Conservation (phyloP, 2,329 filamentous ascomycete genomes). For the Coniochaeta pulveracea region DNA sequence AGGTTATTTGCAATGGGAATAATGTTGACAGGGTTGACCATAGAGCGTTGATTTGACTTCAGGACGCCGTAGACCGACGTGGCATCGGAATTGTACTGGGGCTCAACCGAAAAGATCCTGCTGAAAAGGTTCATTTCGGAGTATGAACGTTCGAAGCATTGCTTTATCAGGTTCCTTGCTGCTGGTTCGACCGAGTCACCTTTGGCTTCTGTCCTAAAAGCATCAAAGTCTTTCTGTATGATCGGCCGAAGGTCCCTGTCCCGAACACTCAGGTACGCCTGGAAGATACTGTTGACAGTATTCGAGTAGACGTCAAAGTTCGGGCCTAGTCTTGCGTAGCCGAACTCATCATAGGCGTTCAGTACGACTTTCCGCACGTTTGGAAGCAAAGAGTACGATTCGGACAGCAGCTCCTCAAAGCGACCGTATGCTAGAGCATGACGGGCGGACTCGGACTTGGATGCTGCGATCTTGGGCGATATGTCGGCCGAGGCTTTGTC, state of each 20-base stretch:
- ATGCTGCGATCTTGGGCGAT: conserved; percentile 38
- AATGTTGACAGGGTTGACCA: conserved; percentile 44
- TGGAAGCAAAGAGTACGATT: conserved; percentile 42
- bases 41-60: conserved; percentile 35
- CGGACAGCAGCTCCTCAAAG: conserved; percentile 45
- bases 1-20: conserved; percentile 36
- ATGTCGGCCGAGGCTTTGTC: conserved; percentile 44
- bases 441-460: conserved; percentile 46
- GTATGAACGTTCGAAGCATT: conserved; percentile 46
- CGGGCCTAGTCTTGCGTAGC: conserved; percentile 29
- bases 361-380: conserved; percentile 42
- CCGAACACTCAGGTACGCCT: conserved; percentile 38
- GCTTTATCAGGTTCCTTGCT: conserved; percentile 46
- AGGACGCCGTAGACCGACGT: conserved; percentile 40
- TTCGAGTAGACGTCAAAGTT: conserved; percentile 41
- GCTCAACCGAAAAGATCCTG: conserved; percentile 44
- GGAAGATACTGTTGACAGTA: conserved; percentile 42
- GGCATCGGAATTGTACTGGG: conserved; percentile 35
- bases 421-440: conserved; percentile 50
- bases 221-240: conserved; percentile 40
- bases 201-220: conserved; percentile 41
- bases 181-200: conserved; percentile 39
- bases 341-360: conserved; percentile 39
- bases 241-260: conserved; percentile 42
- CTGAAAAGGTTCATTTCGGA: conserved; percentile 41